phyloP scores from a whole-genome alignment of 2,329 filamentous ascomycete genomes.

The Aspergillus awamori region DNA sequence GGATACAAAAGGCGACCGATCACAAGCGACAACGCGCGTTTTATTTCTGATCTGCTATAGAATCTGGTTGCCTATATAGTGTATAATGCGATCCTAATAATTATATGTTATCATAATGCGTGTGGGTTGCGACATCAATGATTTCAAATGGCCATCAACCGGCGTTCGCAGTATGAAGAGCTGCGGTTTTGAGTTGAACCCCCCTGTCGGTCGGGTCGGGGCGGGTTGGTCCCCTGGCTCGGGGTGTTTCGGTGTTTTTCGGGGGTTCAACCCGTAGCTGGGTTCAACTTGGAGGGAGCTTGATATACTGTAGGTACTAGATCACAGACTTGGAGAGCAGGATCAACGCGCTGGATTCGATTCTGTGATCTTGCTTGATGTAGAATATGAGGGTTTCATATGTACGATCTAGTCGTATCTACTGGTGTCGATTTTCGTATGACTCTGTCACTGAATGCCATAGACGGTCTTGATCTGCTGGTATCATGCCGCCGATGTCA shows the following conservation, averaged over 20 bases:
- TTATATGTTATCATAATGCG: too few relatives aligned
- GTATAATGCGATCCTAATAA: neutral
- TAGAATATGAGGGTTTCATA: neutral
- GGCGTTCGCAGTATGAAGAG: neutral
- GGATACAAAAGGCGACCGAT: neutral
- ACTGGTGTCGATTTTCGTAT: too few relatives aligned
- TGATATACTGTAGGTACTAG: neutral
- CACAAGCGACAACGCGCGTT: neutral
- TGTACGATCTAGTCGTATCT: neutral
- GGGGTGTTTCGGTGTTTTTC: neutral
- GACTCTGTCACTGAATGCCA: too few relatives aligned
- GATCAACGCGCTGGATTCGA: neutral
- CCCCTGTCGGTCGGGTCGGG: neutral
- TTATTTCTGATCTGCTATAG: neutral
- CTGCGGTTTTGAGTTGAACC: neutral
- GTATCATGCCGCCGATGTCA: neutral
- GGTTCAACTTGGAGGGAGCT: neutral
- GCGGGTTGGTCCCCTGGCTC: neutral
- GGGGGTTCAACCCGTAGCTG: neutral
- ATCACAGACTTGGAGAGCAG: neutral
- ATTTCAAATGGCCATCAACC: neutral
- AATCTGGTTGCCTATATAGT: accelerated
- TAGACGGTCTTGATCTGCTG: neutral
- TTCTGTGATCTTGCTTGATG: neutral
- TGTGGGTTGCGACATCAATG: neutral